Evolutionary conservation across 768 basidiomycete genomes (phyloP).

Genomic region (Wakefieldia striispora): DNA sequence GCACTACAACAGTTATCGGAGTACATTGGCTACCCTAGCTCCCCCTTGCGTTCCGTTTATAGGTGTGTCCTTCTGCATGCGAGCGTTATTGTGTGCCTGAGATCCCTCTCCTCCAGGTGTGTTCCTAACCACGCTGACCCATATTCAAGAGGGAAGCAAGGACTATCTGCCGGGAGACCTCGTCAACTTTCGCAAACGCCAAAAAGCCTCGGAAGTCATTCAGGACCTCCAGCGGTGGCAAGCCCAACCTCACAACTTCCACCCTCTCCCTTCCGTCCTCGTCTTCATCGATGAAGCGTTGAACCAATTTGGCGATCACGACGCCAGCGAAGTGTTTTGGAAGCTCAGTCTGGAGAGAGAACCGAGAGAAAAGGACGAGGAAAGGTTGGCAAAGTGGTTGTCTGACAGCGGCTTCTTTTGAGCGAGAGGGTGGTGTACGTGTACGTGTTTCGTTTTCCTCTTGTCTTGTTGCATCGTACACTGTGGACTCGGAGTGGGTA

Average conservation of each 20-base stretch:
- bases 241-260: slow-evolving; percentile 53
- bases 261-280: slow-evolving; percentile 40
- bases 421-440: background rate
- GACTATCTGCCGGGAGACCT: slow-evolving; percentile 43
- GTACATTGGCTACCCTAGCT: slow-evolving; percentile 48
- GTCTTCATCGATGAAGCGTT: slow-evolving; percentile 44
- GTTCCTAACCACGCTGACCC: slow-evolving; percentile 56
- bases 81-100: slow-evolving; percentile 3
- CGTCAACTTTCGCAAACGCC: slow-evolving; percentile 60
- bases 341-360: slow-evolving; percentile 49
- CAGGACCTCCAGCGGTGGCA: slow-evolving; percentile 57
- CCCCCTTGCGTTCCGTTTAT: slow-evolving; percentile 73
- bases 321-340: slow-evolving; percentile 39
- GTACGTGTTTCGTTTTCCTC: background rate
- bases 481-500: no score
- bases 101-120: slow-evolving; percentile 39
- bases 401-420: slow-evolving; percentile 40
- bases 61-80: slow-evolving; percentile 38
- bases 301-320: slow-evolving; percentile 33
- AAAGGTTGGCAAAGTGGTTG: slow-evolving; percentile 42
- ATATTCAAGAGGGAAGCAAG: slow-evolving; percentile 62
- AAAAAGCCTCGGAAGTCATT: slow-evolving; percentile 48
- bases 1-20: slow-evolving; percentile 65
- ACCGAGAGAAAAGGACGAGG: slow-evolving; percentile 54
- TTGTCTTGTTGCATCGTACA: no score